Conservation (phyloP, 2,329 filamentous ascomycete genomes). For the Onygena corvina region DNA sequence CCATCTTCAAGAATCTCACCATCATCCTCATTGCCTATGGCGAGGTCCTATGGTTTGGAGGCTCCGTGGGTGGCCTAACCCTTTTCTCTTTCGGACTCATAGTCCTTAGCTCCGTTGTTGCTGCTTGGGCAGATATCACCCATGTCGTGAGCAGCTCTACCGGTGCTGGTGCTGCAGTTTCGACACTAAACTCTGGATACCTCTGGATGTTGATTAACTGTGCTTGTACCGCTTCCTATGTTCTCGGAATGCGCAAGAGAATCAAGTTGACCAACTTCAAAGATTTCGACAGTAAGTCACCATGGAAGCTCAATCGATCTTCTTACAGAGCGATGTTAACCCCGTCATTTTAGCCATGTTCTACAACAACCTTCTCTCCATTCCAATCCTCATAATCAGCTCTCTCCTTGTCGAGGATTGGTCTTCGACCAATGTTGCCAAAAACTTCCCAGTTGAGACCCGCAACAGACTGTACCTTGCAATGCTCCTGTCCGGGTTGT, state of each 20-base stretch:
- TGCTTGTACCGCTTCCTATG: slow-evolving; percentile 79
- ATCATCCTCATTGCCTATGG: slow-evolving; percentile 98
- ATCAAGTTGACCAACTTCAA: slow-evolving; percentile 99
- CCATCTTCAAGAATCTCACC: slow-evolving; percentile 99
- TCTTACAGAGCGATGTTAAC: neutral
- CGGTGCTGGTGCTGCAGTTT: slow-evolving; percentile 50
- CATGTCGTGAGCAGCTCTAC: slow-evolving; percentile 59
- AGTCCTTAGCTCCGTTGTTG: slow-evolving; percentile 87
- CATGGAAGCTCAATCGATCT: neutral
- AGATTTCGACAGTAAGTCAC: slow-evolving; percentile 94
- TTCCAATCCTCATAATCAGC: slow-evolving; percentile 73
- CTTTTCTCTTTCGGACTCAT: slow-evolving; percentile 92
- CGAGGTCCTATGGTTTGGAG: slow-evolving; percentile 96
- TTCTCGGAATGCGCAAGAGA: slow-evolving; percentile 90
- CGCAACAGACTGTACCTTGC: slow-evolving; percentile 70
- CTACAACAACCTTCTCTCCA: slow-evolving; percentile 97
- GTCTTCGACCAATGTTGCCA: slow-evolving; percentile 68
- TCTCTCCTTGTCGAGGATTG: slow-evolving; percentile 84
- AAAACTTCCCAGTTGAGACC: slow-evolving; percentile 75
- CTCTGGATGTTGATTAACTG: slow-evolving; percentile 98
- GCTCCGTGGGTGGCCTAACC: slow-evolving; percentile 73
- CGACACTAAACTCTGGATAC: slow-evolving; percentile 86
- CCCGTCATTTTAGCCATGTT: slow-evolving; percentile 64
- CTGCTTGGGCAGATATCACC: slow-evolving; percentile 94
- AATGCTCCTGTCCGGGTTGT: slow-evolving; percentile 89